phyloP scores from a whole-genome alignment of 768 basidiomycete species.

The Xanthoconium stramineum region DNA sequence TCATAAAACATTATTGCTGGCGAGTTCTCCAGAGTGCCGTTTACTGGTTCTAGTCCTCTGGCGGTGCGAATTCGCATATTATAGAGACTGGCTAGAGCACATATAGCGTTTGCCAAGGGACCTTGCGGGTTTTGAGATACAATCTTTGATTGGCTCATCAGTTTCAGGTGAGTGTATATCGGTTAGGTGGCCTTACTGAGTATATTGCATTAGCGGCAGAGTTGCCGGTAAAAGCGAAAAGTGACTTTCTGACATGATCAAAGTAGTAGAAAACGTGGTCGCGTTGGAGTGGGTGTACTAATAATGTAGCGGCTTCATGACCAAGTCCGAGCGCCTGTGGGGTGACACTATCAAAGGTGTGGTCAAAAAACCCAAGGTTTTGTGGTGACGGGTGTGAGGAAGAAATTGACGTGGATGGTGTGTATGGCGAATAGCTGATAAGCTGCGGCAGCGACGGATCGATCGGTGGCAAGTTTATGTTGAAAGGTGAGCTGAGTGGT shows the following conservation, averaged over 20 bases:
- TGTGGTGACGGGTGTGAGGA: conserved; percentile 36
- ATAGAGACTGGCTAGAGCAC: conserved; percentile 73
- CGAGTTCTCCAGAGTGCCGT: conserved; percentile 52
- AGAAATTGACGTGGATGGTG: conserved; percentile 31
- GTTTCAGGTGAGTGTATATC: conserved; percentile 4
- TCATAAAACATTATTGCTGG: conserved; percentile 64
- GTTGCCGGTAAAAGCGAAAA: conserved; percentile 64
- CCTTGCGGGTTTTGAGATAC: conserved; percentile 67
- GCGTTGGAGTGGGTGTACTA: conserved; percentile 46
- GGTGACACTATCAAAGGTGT: conserved; percentile 34
- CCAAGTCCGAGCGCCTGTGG: conserved; percentile 29
- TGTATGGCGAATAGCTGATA: conserved; percentile 31
- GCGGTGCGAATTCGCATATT: conserved; percentile 58
- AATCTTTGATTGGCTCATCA: conserved; percentile 30
- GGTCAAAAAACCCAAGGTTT: conserved; percentile 31
- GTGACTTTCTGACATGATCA: conserved; percentile 61
- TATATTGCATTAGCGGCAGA: conserved; percentile 62
- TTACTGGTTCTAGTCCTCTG: conserved; percentile 57
- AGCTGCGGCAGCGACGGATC: conserved; percentile 29
- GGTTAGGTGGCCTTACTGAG: conserved; percentile 45
- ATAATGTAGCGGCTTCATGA: conserved; percentile 22
- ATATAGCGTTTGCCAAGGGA: conserved; percentile 67
- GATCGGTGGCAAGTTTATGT: conserved; percentile 25
- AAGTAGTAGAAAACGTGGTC: conserved; percentile 75
- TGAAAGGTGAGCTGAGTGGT: conserved; percentile 31